A percentile compares a stretch with the other conserved stretches of the same genome.
Conservation (phyloP, 495 filamentous ascomycete genomes). For the Aspergillus sclerotioniger region DNA sequence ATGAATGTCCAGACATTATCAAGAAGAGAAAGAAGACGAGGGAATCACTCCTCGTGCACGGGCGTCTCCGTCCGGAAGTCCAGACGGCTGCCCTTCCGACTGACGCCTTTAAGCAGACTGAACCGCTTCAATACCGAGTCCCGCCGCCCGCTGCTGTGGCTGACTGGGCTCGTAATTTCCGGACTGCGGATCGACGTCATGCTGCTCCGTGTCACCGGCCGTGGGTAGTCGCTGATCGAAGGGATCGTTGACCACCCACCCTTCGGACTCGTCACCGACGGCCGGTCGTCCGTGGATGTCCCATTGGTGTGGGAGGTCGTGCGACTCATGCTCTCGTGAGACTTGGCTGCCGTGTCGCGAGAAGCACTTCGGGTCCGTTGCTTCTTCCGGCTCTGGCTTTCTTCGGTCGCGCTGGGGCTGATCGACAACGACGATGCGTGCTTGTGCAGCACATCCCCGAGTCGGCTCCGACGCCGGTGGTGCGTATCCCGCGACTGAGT, state of each 20-base stretch:
- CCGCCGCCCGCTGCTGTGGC: constrained; percentile 27
- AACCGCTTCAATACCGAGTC: constrained; percentile 50
- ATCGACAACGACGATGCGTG: constrained; percentile 38
- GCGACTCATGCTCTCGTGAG: constrained; percentile 35
- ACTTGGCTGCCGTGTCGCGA: constrained; percentile 30
- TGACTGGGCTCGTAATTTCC: constrained; percentile 16
- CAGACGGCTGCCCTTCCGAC: constrained; percentile 44
- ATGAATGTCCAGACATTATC: constrained; percentile 31
- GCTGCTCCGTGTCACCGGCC: constrained; percentile 37
- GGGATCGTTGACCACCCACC: constrained; percentile 43
- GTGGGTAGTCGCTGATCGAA: constrained; percentile 36
- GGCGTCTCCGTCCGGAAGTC: constrained; percentile 36
- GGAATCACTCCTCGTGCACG: constrained; percentile 37
- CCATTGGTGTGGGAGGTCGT: constrained; percentile 33
- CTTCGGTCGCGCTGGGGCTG: constrained; percentile 24
- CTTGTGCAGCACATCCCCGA: constrained; percentile 39
- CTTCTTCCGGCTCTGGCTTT: constrained; percentile 26
- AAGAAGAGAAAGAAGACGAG: constrained; percentile 19
- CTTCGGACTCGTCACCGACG: constrained; percentile 25
- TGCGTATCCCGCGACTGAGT: constrained; percentile 39
- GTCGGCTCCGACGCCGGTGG: constrained; percentile 42
- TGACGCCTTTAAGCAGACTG: constrained; percentile 46
- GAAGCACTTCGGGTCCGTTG: constrained; percentile 33
- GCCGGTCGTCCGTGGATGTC: constrained; percentile 18
- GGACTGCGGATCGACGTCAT: constrained; percentile 20